Conservation (phyloP, 2,329 filamentous ascomycete species). For the Sclerotinia minor region DNA sequence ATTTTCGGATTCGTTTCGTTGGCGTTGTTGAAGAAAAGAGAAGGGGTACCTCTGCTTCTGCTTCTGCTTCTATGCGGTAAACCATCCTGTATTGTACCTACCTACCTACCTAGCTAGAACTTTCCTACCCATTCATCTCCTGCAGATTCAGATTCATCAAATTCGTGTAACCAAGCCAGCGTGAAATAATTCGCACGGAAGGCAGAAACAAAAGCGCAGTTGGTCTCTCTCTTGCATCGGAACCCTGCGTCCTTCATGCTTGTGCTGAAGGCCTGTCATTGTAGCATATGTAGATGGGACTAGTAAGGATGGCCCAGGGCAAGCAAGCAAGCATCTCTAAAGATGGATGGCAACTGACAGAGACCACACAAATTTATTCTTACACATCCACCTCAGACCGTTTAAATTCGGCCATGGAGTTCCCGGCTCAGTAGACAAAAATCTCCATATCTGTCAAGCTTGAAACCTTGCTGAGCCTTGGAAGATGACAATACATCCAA, state of each 20-base stretch:
- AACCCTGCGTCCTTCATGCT: slow-evolving; percentile 31
- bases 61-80: not conserved
- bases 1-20: not conserved
- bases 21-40: not conserved
- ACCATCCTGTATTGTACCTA: not conserved
- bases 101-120: not conserved
- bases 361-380: slow-evolving; percentile 11
- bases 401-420: not conserved
- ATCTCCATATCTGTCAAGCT: not conserved
- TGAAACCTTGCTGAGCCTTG: slow-evolving; percentile 10
- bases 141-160: not conserved
- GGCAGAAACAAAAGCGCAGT: slow-evolving; percentile 3
- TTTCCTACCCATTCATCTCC: not conserved
- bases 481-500: slow-evolving; percentile 6
- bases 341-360: not conserved
- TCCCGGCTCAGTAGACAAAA: not conserved
- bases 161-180: not conserved
- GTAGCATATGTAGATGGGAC: slow-evolving; percentile 22
- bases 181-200: not conserved
- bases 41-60: no score
- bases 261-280: slow-evolving; percentile 31
- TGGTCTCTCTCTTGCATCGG: slow-evolving; percentile 26
- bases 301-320: slow-evolving; percentile 25
- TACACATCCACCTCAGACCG: slow-evolving; percentile 7
- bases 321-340: not conserved